Percentiles rank a stretch among this genome's conserved stretches.
Conservation (phyloP, 305 asterid genomes). For the Fraxinus ornus region DNA sequence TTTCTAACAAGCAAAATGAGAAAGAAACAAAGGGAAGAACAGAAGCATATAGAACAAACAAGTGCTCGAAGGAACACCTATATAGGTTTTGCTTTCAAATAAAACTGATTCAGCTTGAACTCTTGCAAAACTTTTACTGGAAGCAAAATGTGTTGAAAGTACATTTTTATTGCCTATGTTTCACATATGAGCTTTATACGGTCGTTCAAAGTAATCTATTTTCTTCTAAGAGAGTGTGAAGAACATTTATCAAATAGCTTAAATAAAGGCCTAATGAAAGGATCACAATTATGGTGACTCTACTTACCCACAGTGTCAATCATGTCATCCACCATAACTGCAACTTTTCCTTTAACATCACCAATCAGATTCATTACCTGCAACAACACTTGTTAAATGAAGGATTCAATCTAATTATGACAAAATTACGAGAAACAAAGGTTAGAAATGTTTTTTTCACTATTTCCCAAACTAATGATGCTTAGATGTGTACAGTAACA, state of each 20-base stretch:
- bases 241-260: no score
- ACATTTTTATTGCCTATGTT: no score
- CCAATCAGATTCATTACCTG: slow-evolving; percentile 93
- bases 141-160: no score
- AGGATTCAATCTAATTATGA: not conserved
- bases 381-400: slow-evolving; percentile 15
- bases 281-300: slow-evolving; percentile 5
- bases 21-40: no score
- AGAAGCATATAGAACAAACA: no score
- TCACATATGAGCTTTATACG: no score
- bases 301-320: slow-evolving; percentile 83
- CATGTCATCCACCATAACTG: slow-evolving; percentile 93
- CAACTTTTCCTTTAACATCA: slow-evolving; percentile 86
- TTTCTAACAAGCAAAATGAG: no score
- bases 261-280: not conserved
- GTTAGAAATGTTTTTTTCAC: not conserved
- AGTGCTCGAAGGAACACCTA: not conserved
- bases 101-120: slow-evolving; percentile 54
- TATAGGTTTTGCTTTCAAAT: slow-evolving; percentile 84
- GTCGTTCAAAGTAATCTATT: no score
- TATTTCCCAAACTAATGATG: not conserved
- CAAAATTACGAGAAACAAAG: slow-evolving; percentile 3
- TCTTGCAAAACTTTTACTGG: no score
- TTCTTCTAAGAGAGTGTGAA: no score
- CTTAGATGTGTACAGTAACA: not conserved